Evolutionary conservation across 495 filamentous ascomycete genomes (phyloP).

Genomic region (Penicillium diatomitis): DNA sequence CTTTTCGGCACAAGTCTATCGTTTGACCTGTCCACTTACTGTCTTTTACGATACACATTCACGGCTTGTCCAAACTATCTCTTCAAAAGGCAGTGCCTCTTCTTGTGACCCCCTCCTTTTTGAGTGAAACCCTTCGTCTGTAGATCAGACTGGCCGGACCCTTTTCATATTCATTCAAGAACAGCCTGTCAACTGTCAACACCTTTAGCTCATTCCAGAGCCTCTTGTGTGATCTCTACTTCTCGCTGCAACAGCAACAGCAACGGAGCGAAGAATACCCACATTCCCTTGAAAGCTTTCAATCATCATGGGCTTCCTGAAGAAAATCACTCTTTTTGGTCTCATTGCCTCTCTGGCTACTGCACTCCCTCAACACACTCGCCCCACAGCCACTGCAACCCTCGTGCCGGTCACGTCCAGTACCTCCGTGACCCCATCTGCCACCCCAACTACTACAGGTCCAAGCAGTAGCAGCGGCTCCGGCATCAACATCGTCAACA

Average conservation of each 20-base stretch:
- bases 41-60: not conserved
- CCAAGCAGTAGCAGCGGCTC: conserved; percentile 13
- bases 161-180: not conserved
- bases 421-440: not conserved
- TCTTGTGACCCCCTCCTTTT: not conserved
- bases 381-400: conserved; percentile 1
- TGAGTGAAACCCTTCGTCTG: conserved; percentile 5
- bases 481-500: conserved; percentile 29
- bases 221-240: too few relatives aligned
- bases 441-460: conserved; percentile 4
- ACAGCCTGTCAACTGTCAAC: not conserved
- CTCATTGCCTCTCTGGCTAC: conserved; percentile 10
- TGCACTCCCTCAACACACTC: conserved; percentile 1
- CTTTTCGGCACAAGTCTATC: not conserved
- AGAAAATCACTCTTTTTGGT: conserved; percentile 6
- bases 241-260: too few relatives aligned
- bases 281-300: too few relatives aligned
- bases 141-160: conserved; percentile 7
- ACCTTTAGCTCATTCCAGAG: not conserved
- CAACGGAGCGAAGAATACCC: too few relatives aligned
- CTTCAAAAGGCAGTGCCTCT: conserved; percentile 13
- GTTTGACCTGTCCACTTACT: too few relatives aligned
- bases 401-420: not conserved
- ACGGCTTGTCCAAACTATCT: not conserved
- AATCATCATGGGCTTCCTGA: conserved; percentile 15